Conservation (phyloP, 495 filamentous ascomycete species). For the Penicillium cataractarum region DNA sequence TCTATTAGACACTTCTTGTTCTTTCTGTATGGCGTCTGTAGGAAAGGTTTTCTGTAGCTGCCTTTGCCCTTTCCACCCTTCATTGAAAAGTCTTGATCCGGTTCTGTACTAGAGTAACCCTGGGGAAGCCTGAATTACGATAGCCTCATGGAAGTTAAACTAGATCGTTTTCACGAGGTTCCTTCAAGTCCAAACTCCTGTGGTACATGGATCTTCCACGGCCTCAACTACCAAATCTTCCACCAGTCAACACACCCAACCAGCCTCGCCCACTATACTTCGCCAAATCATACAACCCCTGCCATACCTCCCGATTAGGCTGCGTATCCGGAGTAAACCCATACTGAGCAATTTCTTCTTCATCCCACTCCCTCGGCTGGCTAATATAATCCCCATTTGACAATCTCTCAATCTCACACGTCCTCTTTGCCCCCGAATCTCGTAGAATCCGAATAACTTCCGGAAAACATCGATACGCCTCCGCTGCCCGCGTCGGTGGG, state of each 20-base stretch:
- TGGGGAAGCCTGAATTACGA: neutral
- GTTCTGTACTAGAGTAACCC: neutral
- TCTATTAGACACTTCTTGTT: neutral
- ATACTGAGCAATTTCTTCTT: conserved; percentile 3
- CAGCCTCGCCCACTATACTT: conserved; percentile 9
- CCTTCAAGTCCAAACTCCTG: neutral
- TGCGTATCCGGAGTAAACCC: conserved; percentile 14
- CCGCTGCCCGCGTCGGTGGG: conserved; percentile 17
- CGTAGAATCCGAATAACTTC: conserved; percentile 16
- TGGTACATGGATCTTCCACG: neutral
- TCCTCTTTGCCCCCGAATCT: conserved; percentile 13
- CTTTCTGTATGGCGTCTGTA: neutral
- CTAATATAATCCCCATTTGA: conserved; percentile 16
- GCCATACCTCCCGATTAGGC: conserved; percentile 15
- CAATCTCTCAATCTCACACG: conserved; percentile 15
- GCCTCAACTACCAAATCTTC: neutral
- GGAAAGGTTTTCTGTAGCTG: neutral
- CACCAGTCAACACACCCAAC: conserved; percentile 4
- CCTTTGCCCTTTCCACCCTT: neutral
- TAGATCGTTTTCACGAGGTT: too few species aligned
- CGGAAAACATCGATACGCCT: conserved; percentile 15
- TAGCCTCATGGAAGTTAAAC: too few species aligned
- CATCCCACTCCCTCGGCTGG: conserved; percentile 14
- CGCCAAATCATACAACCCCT: conserved; percentile 10
- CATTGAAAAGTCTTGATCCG: neutral